Evolutionary conservation across 805 yeast species (phyloP).

Genomic region (Saccharomyces cerevisiae): DNA sequence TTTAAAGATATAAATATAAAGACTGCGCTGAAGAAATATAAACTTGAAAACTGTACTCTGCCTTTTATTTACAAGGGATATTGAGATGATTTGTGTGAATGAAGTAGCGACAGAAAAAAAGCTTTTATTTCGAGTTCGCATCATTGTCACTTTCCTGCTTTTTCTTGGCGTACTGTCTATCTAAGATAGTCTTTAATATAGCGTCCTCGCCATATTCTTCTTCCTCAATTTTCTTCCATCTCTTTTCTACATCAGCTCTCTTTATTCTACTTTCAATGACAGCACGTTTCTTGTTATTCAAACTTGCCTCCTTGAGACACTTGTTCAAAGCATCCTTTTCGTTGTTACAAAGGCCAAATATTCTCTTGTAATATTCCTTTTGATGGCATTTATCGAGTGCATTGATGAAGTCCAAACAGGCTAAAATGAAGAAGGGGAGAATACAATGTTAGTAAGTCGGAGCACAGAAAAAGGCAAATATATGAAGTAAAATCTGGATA

Average conservation of each 20-base stretch:
- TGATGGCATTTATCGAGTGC: constrained; percentile 87
- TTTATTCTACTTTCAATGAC: constrained; percentile 46
- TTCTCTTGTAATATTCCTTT: constrained; percentile 55
- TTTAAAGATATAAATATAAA: not conserved
- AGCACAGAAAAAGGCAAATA: not conserved
- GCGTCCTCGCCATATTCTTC: constrained; percentile 74
- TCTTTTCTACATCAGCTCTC: constrained; percentile 45
- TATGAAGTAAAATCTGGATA: not conserved
- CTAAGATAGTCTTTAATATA: constrained; percentile 56
- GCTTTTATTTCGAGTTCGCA: not conserved
- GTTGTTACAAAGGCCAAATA: constrained; percentile 77
- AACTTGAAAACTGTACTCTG: not conserved
- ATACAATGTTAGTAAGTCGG: constrained; percentile 8
- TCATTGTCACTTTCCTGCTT: not conserved
- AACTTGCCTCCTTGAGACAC: constrained; percentile 75
- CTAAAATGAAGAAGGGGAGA: constrained; percentile 22
- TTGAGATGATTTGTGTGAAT: not conserved
- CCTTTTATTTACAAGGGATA: not conserved
- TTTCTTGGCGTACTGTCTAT: constrained; percentile 40
- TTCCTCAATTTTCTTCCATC: constrained; percentile 58
- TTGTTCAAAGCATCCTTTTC: constrained; percentile 69
- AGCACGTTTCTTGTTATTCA: constrained; percentile 50
- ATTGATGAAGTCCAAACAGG: constrained; percentile 73
- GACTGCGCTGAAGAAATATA: not conserved
- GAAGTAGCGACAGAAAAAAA: not conserved